Evolutionary conservation across 495 filamentous ascomycete genomes (phyloP).

Genomic region (Penicillium silybi): DNA sequence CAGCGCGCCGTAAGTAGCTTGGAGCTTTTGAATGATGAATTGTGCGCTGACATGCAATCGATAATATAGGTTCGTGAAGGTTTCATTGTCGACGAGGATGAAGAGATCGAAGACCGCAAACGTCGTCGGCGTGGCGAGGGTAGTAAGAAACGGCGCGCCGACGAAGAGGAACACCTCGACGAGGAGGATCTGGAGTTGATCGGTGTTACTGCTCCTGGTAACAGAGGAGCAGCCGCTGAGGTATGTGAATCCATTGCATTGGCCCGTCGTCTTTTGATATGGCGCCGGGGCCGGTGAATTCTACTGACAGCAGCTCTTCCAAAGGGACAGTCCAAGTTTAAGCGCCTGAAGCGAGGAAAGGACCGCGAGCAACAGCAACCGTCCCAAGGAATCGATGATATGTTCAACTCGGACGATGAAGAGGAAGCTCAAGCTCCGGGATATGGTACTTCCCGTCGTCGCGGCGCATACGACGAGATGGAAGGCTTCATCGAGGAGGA

Average conservation of each 20-base stretch:
- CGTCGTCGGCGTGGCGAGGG: slow-evolving; percentile 52
- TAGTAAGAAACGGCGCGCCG: slow-evolving; percentile 47
- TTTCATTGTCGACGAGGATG: slow-evolving; percentile 94
- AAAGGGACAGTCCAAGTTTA: slow-evolving; percentile 71
- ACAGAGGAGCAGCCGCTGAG: slow-evolving; percentile 59
- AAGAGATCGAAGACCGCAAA: slow-evolving; percentile 66
- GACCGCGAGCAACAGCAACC: slow-evolving; percentile 58
- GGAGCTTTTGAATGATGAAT: neutral
- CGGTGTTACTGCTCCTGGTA: slow-evolving; percentile 68
- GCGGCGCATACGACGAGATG: slow-evolving; percentile 74
- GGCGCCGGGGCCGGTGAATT: slow-evolving; percentile 1
- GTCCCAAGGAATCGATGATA: slow-evolving; percentile 73
- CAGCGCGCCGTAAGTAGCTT: slow-evolving; percentile 44
- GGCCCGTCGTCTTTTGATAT: neutral
- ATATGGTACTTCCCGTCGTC: slow-evolving; percentile 53
- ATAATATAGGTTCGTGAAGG: slow-evolving; percentile 72
- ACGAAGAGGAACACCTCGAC: slow-evolving; percentile 82
- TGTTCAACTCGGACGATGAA: slow-evolving; percentile 91
- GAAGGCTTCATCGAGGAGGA: slow-evolving; percentile 98
- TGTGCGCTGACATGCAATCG: neutral
- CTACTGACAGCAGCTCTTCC: slow-evolving; percentile 3
- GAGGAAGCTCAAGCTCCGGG: slow-evolving; percentile 58
- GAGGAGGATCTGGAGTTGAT: slow-evolving; percentile 97
- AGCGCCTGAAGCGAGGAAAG: slow-evolving; percentile 88
- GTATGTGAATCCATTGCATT: slow-evolving; percentile 41